Conservation (phyloP, 2,329 filamentous ascomycete genomes). For the Fusarium verrucosum region DNA sequence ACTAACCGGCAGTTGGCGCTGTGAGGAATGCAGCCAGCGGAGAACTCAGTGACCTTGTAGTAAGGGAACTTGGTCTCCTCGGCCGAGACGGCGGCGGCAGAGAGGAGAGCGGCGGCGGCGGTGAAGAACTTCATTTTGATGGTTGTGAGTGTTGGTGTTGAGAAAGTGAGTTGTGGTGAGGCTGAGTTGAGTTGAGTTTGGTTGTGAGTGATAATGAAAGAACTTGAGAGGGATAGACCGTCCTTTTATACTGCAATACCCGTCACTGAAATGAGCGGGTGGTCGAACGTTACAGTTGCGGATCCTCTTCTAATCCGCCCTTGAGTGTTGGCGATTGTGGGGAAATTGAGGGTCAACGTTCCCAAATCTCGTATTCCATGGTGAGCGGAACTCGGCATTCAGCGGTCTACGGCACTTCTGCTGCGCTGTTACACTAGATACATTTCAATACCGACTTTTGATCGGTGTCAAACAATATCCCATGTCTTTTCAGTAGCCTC, state of each 20-base stretch:
- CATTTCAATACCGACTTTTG: neutral
- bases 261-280: neutral
- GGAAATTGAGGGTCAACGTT: constrained; percentile 22
- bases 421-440: neutral
- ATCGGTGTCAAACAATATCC: neutral
- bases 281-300: neutral
- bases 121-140: constrained; percentile 34
- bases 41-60: constrained; percentile 24
- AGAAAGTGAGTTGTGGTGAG: neutral
- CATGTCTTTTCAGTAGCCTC: neutral
- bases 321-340: constrained; percentile 4
- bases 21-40: constrained; percentile 20
- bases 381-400: constrained; percentile 18
- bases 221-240: neutral
- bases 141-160: neutral
- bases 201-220: neutral
- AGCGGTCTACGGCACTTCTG: neutral
- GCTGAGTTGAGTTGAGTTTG: neutral
- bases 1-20: constrained; percentile 26
- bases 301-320: constrained; percentile 13
- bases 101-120: constrained; percentile 17
- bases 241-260: constrained; percentile 1
- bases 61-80: neutral
- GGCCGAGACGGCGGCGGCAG: constrained; percentile 18
- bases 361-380: constrained; percentile 26